Evolutionary conservation across 2,329 filamentous ascomycete genomes (phyloP), one percentile per base, ranked within the genome.

Genomic region (Ophiostoma angusticollis): DNA sequence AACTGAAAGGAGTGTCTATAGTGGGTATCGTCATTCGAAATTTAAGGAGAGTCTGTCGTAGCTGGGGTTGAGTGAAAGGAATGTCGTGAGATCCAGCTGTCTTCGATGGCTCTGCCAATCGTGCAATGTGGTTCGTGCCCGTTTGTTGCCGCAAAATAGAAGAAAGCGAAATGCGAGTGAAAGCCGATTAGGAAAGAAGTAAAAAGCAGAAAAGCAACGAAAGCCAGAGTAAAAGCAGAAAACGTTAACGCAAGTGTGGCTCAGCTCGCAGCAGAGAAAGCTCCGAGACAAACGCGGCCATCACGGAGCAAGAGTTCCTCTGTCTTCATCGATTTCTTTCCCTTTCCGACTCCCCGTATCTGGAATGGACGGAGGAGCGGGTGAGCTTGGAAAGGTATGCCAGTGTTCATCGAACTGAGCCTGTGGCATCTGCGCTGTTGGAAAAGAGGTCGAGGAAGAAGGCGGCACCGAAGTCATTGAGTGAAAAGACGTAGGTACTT

Each of bases 1-100:
- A 31, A 42, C 40, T 39, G 45, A 47, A 65, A 64, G 59, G 62
- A 66, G 54, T 53, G 63, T 66, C 58, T 64, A 63, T 56, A 52
- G 55, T 56, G 58, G 59, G 60, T 62, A 61, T 63, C 56, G 54
- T 57, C 43, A 47, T 48, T 44, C 31, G n/a, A 42, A 45, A 34
- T 32, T 46, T 44, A 51, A 57, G 52, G 56, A 58, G 52, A 46
- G 55, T 57, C 47, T 43, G 42, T 50, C 37, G 18, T 38, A 53
- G 43, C 22, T 22, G 17, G 53, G 18, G 40, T 40, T 21, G 32
- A 53, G 55, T 35, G 33, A 35, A 49, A 47, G 43, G 46, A 49
- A 50, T 42, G 57, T 52, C 52, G 46, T 53, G 45, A 55, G 52
- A 54, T 40, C 49, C 50, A 47, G 49, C 52, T 45, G 52, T 52